Base-by-base conservation (phyloP, 208 protist species). In the Trypanosoma scelopori region DNA sequence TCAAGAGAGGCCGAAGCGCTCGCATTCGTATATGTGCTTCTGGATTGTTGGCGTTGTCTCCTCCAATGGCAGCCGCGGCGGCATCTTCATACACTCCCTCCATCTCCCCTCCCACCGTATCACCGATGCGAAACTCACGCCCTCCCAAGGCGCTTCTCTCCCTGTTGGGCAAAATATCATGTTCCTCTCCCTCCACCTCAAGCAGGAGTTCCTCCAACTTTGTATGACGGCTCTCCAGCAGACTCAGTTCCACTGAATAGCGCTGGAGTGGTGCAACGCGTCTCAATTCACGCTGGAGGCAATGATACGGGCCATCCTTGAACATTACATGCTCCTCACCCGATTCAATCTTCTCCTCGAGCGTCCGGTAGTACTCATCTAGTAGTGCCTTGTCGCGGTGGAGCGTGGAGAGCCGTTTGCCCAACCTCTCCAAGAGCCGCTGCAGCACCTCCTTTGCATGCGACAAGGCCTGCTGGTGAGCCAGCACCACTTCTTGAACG, bases 341-440 rank as follows among this genome's bases (percentile, higher is more conserved):
- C 25, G 32, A 45, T 15, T 75, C 42, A 55, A 84, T 81, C 50
- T 76, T 74, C 35, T 78, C 76, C 55, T 93, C 87, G 35, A 91
- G 39, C 0, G 76, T 82, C n/a, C 62, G 35, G 65, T 90, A 90
- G 64, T 93, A 93, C 12, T 79, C 82, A 12, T 69, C 51, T 12
- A 91, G 69, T 28, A 89, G 27, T 3, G 70, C 56, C 16, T 76
- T 57, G 12, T 77, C 53, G n/a, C 59, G 45, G 18, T 69, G 50
- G n/a, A 87, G 55, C 6, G 72, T 45, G 16, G 43, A 47, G 0
- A 74, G 28, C 13, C 79, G 64, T 9, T 69, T 56, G 46, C 82
- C 56, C 27, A 93, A 62, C 4, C 73, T 46, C 6, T 81, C 72
- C 12, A 76, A 52, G 0, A 81, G 69, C 4, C 37, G 20, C 52